Conservation (phyloP, 306 rosid genomes). For the Quercus rubra region DNA sequence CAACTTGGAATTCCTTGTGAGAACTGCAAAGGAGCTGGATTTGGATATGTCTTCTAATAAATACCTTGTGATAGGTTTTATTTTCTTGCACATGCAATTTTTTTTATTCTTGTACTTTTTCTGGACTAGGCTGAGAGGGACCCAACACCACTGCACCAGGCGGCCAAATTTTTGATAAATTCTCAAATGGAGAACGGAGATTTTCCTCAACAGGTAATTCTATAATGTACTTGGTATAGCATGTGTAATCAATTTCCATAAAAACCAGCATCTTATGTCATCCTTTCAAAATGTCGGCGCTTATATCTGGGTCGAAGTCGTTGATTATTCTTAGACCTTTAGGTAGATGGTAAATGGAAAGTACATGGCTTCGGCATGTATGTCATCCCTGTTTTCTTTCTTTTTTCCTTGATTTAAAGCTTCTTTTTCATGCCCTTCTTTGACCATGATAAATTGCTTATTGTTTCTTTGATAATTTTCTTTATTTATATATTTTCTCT, state of each 20-base stretch:
- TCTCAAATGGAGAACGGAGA: slow-evolving; percentile 84
- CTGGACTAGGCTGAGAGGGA: slow-evolving; percentile 68
- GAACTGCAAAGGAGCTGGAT: neutral
- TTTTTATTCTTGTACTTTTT: neutral
- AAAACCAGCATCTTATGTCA: neutral
- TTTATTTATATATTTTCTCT: too few species aligned
- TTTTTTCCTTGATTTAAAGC: too few species aligned
- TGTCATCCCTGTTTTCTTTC: too few species aligned
- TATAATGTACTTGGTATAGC: neutral
- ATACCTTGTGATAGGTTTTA: neutral
- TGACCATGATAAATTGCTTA: too few species aligned
- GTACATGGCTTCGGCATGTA: too few species aligned
- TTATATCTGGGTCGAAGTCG: too few species aligned
- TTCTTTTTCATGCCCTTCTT: too few species aligned
- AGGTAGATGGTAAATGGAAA: too few species aligned
- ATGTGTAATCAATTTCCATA: neutral
- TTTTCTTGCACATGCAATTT: neutral
- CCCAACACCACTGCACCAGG: slow-evolving; percentile 66
- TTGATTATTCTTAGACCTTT: too few species aligned
- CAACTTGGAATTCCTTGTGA: neutral
- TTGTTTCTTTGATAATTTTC: too few species aligned
- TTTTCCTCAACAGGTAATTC: slow-evolving; percentile 77
- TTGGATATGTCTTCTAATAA: neutral
- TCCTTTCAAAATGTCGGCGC: too few species aligned
- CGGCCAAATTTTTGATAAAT: slow-evolving; percentile 68